phyloP scores from a whole-genome alignment of 225 moss, liverwort and hornwort species.

The Climacium dendroides region DNA sequence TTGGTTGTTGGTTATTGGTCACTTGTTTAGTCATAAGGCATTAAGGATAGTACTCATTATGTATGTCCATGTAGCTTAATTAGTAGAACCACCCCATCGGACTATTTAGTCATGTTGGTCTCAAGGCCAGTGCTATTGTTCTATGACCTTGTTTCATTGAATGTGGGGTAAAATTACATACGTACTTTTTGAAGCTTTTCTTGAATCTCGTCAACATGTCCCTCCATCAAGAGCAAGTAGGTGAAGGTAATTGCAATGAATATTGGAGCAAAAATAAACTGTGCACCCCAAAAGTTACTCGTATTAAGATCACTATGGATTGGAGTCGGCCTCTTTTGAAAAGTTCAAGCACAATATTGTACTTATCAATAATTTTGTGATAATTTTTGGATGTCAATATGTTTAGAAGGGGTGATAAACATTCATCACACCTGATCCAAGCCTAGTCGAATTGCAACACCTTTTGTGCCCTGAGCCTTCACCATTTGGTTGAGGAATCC shows the following conservation, averaged over 20 bases:
- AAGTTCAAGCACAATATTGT: not conserved
- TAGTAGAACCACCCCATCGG: not conserved
- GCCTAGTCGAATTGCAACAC: conserved; percentile 1
- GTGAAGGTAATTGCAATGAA: conserved; percentile 27
- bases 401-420: not conserved
- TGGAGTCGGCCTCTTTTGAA: not conserved
- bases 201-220: conserved; percentile 8
- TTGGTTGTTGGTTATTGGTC: not conserved
- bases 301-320: not conserved
- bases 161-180: not conserved
- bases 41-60: not conserved
- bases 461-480: conserved; percentile 6
- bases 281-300: not conserved
- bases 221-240: conserved; percentile 24
- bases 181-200: conserved; percentile 25
- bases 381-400: not conserved
- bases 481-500: conserved; percentile 6
- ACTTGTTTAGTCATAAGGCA: not conserved
- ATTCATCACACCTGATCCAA: conserved; percentile 30
- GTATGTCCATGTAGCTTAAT: not conserved
- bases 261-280: conserved; percentile 34
- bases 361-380: not conserved
- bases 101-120: not conserved
- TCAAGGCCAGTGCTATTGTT: not conserved
- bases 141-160: not conserved